These are phyloP conservation scores for Lecanicillium sp. DNA, from an alignment of 2,329 filamentous ascomycete genomes.

Conservation along the genomic window DNA sequence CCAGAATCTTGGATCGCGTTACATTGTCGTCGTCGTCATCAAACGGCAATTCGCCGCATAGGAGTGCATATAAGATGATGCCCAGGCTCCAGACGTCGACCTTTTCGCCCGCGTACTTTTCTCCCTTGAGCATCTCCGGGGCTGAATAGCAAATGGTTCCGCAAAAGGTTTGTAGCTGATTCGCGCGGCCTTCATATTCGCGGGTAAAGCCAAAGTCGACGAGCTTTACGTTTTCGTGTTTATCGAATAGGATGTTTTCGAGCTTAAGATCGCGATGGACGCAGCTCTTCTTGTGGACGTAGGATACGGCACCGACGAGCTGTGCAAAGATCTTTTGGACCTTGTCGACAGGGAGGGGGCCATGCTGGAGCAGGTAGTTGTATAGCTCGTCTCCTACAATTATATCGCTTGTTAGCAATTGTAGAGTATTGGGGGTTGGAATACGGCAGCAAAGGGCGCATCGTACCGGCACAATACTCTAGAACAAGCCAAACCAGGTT, in stretches of 20 bases:
- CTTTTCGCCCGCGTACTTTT: conserved; percentile 96
- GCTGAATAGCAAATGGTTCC: conserved; percentile 97
- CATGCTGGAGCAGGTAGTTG: conserved; percentile 85
- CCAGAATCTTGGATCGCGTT: conserved; percentile 78
- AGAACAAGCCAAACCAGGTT: conserved; percentile 90
- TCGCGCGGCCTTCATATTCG: conserved; percentile 92
- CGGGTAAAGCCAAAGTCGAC: conserved; percentile 97
- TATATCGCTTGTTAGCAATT: background rate
- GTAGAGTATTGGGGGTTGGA: too few species aligned
- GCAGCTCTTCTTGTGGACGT: conserved; percentile 90
- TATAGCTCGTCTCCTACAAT: conserved; percentile 83
- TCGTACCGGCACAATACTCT: conserved; percentile 85
- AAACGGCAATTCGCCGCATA: conserved; percentile 83
- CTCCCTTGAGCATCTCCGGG: conserved; percentile 95
- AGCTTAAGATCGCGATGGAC: conserved; percentile 96
- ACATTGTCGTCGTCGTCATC: conserved; percentile 90
- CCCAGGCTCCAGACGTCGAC: conserved; percentile 94
- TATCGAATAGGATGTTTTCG: conserved; percentile 85
- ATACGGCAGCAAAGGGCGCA: too few species aligned
- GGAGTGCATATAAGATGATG: conserved; percentile 73
- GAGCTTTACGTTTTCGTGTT: conserved; percentile 93
- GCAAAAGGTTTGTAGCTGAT: conserved; percentile 94
- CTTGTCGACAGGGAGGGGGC: conserved; percentile 73
- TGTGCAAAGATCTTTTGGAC: conserved; percentile 95
- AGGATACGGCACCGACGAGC: conserved; percentile 86